Conservation (phyloP, 2,329 filamentous ascomycete species). For the Albifimbria verrucaria region DNA sequence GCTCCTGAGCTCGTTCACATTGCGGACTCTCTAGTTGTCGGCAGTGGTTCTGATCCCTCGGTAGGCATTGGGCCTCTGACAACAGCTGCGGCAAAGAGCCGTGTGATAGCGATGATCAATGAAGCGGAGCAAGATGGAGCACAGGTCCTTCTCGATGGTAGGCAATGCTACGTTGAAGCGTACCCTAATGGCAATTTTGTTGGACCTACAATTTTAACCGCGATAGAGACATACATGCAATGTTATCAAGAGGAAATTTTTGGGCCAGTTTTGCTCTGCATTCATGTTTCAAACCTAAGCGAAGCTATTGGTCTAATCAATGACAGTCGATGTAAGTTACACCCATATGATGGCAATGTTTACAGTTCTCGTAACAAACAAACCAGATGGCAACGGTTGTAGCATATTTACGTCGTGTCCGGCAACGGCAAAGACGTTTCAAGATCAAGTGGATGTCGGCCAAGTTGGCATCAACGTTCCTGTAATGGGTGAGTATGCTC, state of each 20-base stretch:
- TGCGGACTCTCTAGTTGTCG: conserved; percentile 46
- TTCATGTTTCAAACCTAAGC: conserved; percentile 16
- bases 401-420: conserved; percentile 17
- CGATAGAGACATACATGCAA: conserved; percentile 8
- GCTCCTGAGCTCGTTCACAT: conserved; percentile 61
- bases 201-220: conserved; percentile 8
- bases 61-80: conserved; percentile 19
- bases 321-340: conserved; percentile 20
- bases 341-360: neutral
- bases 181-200: conserved; percentile 22
- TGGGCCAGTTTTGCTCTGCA: conserved; percentile 20
- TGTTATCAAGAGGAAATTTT: conserved; percentile 26
- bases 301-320: conserved; percentile 22
- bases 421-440: conserved; percentile 13
- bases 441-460: conserved; percentile 17
- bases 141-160: conserved; percentile 18
- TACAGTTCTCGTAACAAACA: neutral
- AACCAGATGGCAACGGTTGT: conserved; percentile 19
- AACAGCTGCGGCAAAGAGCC: conserved; percentile 12
- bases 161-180: conserved; percentile 11
- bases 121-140: conserved; percentile 17
- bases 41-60: conserved; percentile 14
- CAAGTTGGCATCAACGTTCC: conserved; percentile 23
- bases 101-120: conserved; percentile 16
- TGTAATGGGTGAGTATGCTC: conserved; percentile 9